These are phyloP conservation scores for Phlyctochytrium arcticum DNA, from an alignment of 192 early-diverging fungal genomes.

Conservation along the genomic window DNA sequence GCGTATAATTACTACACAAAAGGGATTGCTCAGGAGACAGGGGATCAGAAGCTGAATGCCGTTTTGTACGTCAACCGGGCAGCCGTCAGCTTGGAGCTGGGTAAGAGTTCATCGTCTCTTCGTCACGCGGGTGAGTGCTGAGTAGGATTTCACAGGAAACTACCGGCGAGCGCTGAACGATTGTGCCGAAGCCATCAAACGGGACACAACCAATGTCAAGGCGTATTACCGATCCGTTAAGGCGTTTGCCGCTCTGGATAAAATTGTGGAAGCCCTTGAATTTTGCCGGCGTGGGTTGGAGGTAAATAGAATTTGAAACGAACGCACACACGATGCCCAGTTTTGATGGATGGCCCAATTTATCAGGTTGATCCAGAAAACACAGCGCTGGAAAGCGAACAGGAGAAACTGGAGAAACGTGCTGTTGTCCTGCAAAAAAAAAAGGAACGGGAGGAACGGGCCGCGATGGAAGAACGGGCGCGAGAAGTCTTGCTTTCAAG, in stretches of 20 bases:
- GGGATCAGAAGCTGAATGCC: slow-evolving; percentile 71
- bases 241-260: slow-evolving; percentile 75
- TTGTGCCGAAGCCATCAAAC: slow-evolving; percentile 77
- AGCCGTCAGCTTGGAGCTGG: slow-evolving; percentile 82
- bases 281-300: slow-evolving; percentile 73
- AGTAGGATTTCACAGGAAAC: slow-evolving; percentile 54
- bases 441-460: slow-evolving; percentile 44
- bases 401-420: slow-evolving; percentile 37
- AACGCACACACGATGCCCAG: neutral
- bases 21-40: slow-evolving; percentile 68
- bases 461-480: slow-evolving; percentile 38
- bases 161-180: slow-evolving; percentile 84
- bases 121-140: neutral
- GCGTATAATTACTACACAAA: slow-evolving; percentile 86
- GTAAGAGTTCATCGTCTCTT: slow-evolving; percentile 34
- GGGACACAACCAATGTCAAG: slow-evolving; percentile 82
- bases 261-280: slow-evolving; percentile 79
- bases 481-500: slow-evolving; percentile 37
- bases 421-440: slow-evolving; percentile 37
- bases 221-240: slow-evolving; percentile 87
- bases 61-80: slow-evolving; percentile 83
- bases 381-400: slow-evolving; percentile 33
- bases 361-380: slow-evolving; percentile 55
- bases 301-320: slow-evolving; percentile 24
- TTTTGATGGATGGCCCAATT: too few relatives aligned